Conservation (phyloP, 495 filamentous ascomycete species). For the Recurvomyces mirabilis region DNA sequence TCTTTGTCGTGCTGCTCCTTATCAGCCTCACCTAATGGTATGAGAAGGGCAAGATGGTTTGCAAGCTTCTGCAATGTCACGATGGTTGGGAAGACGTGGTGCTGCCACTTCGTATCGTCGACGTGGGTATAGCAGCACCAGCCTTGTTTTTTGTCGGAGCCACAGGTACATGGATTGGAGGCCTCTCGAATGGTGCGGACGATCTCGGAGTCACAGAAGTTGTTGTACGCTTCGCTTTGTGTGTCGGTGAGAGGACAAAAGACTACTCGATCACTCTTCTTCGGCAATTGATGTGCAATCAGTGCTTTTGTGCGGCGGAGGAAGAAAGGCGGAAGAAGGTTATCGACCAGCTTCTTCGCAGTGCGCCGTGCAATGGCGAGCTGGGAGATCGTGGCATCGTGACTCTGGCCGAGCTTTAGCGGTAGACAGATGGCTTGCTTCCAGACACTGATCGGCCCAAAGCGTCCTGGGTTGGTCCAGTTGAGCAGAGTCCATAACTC, state of each 20-base stretch:
- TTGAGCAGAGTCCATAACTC: slow-evolving; percentile 95
- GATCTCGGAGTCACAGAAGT: slow-evolving; percentile 59
- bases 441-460: slow-evolving; percentile 74
- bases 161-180: slow-evolving; percentile 59
- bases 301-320: slow-evolving; percentile 85
- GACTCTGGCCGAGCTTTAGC: slow-evolving; percentile 75
- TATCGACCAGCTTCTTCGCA: slow-evolving; percentile 73
- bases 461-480: slow-evolving; percentile 86
- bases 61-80: slow-evolving; percentile 71
- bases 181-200: slow-evolving; percentile 57
- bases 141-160: slow-evolving; percentile 57
- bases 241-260: slow-evolving; percentile 83
- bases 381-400: slow-evolving; percentile 80
- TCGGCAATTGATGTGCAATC: slow-evolving; percentile 89
- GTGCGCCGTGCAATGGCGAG: slow-evolving; percentile 71
- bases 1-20: slow-evolving; percentile 74
- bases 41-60: slow-evolving; percentile 83
- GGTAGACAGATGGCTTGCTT: slow-evolving; percentile 64
- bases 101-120: slow-evolving; percentile 58
- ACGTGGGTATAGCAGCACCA: slow-evolving; percentile 66
- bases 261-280: slow-evolving; percentile 87
- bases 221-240: slow-evolving; percentile 78
- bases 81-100: slow-evolving; percentile 78
- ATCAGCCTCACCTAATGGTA: slow-evolving; percentile 57
- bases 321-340: slow-evolving; percentile 86